Evolutionary conservation across 805 yeast species (phyloP).

Genomic region (Cyberlindnera maritima): DNA sequence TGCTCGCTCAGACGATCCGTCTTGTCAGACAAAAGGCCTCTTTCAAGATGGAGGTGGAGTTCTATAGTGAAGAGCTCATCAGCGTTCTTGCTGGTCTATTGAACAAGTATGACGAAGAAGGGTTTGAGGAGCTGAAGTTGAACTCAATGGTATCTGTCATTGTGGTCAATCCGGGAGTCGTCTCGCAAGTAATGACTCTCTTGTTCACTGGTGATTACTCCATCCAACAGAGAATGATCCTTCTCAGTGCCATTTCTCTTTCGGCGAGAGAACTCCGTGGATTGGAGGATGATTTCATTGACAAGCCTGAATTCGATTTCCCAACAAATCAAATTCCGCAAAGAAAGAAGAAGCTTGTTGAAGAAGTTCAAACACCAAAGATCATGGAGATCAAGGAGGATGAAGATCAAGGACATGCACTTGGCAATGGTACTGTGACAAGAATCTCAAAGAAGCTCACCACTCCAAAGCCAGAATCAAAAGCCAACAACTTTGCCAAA

Average conservation of each 20-base stretch:
- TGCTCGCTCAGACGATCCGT: constrained; percentile 48
- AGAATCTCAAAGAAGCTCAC: constrained; percentile 37
- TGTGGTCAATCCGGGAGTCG: constrained; percentile 47
- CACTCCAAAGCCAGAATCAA: constrained; percentile 7
- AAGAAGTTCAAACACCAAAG: constrained; percentile 15
- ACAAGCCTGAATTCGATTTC: constrained; percentile 35
- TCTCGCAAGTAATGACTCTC: constrained; percentile 38
- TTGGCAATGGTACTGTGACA: constrained; percentile 20
- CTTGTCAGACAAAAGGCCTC: constrained; percentile 63
- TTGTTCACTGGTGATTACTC: constrained; percentile 75
- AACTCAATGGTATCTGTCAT: constrained; percentile 63
- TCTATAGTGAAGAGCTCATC: constrained; percentile 54
- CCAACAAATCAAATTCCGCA: constrained; percentile 33
- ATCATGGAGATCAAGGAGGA: constrained; percentile 18
- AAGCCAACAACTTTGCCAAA: constrained; percentile 32
- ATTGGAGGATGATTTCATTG: constrained; percentile 46
- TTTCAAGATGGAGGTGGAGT: constrained; percentile 58
- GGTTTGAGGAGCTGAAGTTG: constrained; percentile 66
- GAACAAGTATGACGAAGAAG: constrained; percentile 52
- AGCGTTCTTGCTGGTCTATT: constrained; percentile 48
- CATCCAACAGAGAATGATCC: constrained; percentile 68
- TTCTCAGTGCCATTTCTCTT: constrained; percentile 66
- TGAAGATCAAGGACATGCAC: not conserved
- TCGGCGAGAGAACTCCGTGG: constrained; percentile 75
- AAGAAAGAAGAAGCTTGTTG: constrained; percentile 8